These are phyloP conservation scores for Gaertneriomyces semiglobifer DNA, from an alignment of 192 early-diverging fungal genomes.

Conservation along the genomic window DNA sequence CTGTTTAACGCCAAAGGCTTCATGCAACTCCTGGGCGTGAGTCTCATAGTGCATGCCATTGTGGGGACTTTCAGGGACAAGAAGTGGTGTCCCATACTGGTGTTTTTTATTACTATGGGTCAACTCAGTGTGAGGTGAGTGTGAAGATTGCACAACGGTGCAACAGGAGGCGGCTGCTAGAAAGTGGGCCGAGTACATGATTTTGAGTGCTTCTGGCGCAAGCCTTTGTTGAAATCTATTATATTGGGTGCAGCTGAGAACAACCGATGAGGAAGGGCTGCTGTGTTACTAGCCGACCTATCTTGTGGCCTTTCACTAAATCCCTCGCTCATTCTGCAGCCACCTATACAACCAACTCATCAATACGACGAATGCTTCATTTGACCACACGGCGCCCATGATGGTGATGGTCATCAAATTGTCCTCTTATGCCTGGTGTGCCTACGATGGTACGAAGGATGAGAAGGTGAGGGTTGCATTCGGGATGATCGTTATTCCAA, in stretches of 20 bases:
- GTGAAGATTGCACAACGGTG: background rate
- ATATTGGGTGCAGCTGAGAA: background rate
- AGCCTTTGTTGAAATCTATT: background rate
- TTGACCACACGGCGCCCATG: constrained; percentile 87
- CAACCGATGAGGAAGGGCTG: no score
- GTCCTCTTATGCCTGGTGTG: constrained; percentile 80
- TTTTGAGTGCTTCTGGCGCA: no score
- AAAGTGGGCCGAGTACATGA: no score
- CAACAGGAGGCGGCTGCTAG: background rate
- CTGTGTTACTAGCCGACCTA: background rate
- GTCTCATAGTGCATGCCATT: constrained; percentile 28
- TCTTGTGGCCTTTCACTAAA: constrained; percentile 10
- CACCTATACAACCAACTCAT: constrained; percentile 29
- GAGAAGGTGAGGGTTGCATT: constrained; percentile 20
- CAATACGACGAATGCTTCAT: constrained; percentile 44
- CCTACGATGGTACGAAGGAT: constrained; percentile 68
- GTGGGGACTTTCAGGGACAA: constrained; percentile 7
- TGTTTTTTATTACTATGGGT: constrained; percentile 35
- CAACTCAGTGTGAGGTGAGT: constrained; percentile 37
- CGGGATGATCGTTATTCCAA: background rate
- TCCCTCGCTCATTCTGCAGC: constrained; percentile 2
- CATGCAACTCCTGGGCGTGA: constrained; percentile 29
- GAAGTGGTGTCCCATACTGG: constrained; percentile 27
- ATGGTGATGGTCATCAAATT: constrained; percentile 95
- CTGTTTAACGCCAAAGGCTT: constrained; percentile 39